Evolutionary conservation across 352 stramenopile species (phyloP).

Genomic region (Pythium folliculosum): DNA sequence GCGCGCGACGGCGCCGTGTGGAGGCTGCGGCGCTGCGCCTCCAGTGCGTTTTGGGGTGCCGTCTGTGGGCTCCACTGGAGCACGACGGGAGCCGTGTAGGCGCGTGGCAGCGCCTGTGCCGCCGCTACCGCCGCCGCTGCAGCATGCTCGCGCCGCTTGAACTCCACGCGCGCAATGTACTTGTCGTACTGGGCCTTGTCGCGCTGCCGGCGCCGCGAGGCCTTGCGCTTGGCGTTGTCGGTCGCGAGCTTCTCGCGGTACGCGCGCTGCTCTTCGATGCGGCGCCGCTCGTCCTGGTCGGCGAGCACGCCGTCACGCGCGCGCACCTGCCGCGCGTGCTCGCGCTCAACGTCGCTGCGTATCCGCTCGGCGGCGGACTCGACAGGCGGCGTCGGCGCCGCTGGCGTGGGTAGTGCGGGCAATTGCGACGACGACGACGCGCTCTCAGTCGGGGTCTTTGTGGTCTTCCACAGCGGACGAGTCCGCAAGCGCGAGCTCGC

Average conservation of each 20-base stretch:
- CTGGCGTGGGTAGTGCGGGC: background rate
- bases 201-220: conserved; percentile 35
- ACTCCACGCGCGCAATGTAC: conserved; percentile 33
- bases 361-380: background rate
- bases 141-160: conserved; percentile 28
- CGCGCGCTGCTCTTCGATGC: conserved; percentile 52
- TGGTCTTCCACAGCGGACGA: conserved; percentile 5
- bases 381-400: background rate
- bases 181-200: conserved; percentile 37
- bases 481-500: conserved; percentile 3
- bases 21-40: conserved; percentile 1
- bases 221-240: conserved; percentile 48
- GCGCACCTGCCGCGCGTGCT: conserved; percentile 33
- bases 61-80: conserved; percentile 11
- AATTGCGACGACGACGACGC: background rate
- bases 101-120: background rate
- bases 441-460: background rate
- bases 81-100: background rate
- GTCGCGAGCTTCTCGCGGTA: conserved; percentile 46
- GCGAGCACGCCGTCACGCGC: conserved; percentile 34
- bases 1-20: conserved; percentile 14
- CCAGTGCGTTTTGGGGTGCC: background rate
- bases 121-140: background rate
- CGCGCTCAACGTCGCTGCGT: conserved; percentile 23
- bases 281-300: conserved; percentile 37